phyloP scores from a whole-genome alignment of 352 stramenopile genomes.

The Globisporangium solare region DNA sequence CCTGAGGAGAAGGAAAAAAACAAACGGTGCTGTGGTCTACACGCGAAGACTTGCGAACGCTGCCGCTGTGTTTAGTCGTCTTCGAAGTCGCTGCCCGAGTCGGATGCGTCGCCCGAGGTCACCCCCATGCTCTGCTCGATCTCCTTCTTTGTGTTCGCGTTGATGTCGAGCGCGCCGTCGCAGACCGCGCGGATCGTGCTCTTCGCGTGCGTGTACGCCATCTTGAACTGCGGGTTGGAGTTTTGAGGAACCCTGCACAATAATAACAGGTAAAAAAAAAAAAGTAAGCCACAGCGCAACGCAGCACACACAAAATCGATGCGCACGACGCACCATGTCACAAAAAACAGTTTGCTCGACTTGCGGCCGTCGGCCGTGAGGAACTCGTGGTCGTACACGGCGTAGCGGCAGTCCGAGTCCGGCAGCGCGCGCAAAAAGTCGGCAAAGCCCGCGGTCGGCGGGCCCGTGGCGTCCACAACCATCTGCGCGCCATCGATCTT shows the following conservation, averaged over 20 bases:
- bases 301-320: not conserved
- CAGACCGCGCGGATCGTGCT: constrained; percentile 69
- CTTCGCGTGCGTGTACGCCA: constrained; percentile 88
- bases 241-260: constrained; percentile 61
- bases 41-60: not conserved
- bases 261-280: constrained; percentile 1
- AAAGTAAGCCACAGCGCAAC: not conserved
- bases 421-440: constrained; percentile 60
- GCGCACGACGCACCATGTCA: constrained; percentile 52
- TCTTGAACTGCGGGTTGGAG: constrained; percentile 80
- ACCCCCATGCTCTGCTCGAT: constrained; percentile 63
- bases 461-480: constrained; percentile 48
- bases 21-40: too few species aligned
- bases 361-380: constrained; percentile 72
- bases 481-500: constrained; percentile 75
- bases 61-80: constrained; percentile 34
- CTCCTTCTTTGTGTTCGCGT: constrained; percentile 70
- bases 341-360: constrained; percentile 85
- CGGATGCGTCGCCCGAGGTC: constrained; percentile 47
- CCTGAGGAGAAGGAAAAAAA: too few species aligned
- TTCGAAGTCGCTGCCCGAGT: constrained; percentile 86
- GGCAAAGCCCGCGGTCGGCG: constrained; percentile 41
- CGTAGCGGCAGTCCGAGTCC: constrained; percentile 82
- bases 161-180: constrained; percentile 78
- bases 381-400: constrained; percentile 86